phyloP scores from a whole-genome alignment of 1,284 basidiomycete genomes.

The Leccinum proximum region DNA sequence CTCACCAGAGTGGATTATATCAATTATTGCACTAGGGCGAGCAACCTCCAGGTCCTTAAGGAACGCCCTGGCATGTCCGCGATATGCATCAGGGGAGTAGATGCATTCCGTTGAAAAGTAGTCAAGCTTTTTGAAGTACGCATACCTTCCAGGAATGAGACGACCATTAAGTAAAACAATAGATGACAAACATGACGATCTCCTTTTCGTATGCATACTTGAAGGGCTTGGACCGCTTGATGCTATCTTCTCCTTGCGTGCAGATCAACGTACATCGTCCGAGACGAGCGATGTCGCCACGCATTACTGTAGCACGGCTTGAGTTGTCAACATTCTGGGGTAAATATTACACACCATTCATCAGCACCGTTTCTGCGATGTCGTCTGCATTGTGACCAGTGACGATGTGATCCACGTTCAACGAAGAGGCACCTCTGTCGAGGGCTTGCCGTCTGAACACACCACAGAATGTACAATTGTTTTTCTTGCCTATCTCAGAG shows the following conservation, averaged over 20 bases:
- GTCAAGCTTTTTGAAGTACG: conserved; percentile 97
- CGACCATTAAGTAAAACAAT: not conserved
- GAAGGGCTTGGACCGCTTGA: conserved; percentile 97
- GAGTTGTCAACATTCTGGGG: not conserved
- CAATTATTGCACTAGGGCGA: conserved; percentile 92
- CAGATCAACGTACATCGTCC: conserved; percentile 94
- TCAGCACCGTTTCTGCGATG: conserved; percentile 97
- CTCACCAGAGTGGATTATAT: conserved; percentile 97
- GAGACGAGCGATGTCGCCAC: conserved; percentile 94
- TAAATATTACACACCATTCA: conserved; percentile 81
- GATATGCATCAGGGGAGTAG: conserved; percentile 97
- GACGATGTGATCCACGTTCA: conserved; percentile 96
- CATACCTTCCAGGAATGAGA: conserved; percentile 64
- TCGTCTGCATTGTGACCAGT: conserved; percentile 99
- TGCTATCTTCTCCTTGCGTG: conserved; percentile 92
- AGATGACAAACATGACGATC: conserved; percentile 85
- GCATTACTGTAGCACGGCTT: conserved; percentile 69
- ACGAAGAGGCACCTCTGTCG: conserved; percentile 88
- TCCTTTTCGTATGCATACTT: conserved; percentile 99
- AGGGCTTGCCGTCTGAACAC: conserved; percentile 97
- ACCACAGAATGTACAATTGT: conserved; percentile 99
- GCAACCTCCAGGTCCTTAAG: conserved; percentile 96
- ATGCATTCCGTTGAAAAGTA: conserved; percentile 99
- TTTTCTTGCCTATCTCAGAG: conserved; percentile 91
- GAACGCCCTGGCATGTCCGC: conserved; percentile 93